Evolutionary conservation across 2,329 filamentous ascomycete species (phyloP), one percentile per base, ranked within the genome.

Genomic region (Knufia fluminis): DNA sequence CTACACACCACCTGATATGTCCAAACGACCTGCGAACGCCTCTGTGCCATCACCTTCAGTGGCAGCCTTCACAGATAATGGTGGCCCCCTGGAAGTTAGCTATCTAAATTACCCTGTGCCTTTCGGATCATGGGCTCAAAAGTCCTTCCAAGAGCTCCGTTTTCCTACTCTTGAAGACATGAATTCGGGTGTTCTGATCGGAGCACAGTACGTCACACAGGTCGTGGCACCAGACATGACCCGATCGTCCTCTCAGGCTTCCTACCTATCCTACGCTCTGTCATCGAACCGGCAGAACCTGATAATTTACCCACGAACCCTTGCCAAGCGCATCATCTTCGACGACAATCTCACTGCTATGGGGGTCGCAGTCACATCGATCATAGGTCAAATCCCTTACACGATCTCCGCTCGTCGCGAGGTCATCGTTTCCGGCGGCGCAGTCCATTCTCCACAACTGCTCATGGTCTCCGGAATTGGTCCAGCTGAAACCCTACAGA

Each of bases 391-490:
- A 17, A 45, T 33, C n/a, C 42, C 23, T 12, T 45, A 45, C 31
- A 24, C 35, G 12, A 69, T 66, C 33, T 61, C 58, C 8, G 71
- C 72, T 1, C 66, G 62, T n/a, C 63, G 63, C 22, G 72, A 74
- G 56, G 66, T 74, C 31, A 71, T 74, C 53, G 52, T 74, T 33
- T 63, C 69, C 7, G 72, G 61, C 4, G 80, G 80, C 16, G 73
- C 77, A 1, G 83, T 77, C 64, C 80, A 83, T 64, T 75, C 75
- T 1, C 79, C 80, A 4, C 80, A 85, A 62, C 64, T 85, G 2
- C 74, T 85, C 10, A 78, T 81, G 66, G 72, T 83, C 1, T 77
- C 71, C 46, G 82, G 82, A n/a, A 72, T 85, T 28, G 81, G 81
- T 0, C 78, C 79, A 0, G 59, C 63, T 9, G 60, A 66, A 0